Evolutionary conservation across 2,329 filamentous ascomycete species (phyloP), one percentile per base, ranked within the genome.

Genomic region (Microcyclospora pomicola): DNA sequence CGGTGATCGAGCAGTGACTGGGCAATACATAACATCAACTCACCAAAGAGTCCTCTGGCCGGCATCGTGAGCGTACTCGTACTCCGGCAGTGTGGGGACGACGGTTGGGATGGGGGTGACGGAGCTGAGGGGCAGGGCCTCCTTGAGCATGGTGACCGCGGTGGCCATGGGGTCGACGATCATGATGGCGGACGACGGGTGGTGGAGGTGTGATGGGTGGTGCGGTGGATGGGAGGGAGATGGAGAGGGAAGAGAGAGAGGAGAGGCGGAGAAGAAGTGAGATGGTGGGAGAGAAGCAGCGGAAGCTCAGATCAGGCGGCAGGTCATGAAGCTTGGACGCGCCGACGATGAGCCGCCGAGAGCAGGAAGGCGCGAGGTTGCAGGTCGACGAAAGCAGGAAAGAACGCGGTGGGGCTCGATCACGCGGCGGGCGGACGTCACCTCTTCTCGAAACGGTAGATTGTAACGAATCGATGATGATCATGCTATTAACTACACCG

Each of bases 31-130:
- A 13, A 33, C 27, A 19, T 13, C 27, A 37, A 53, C 58, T 48
- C 49, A 61, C 59, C 59, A 69, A 38, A 69, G 63, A 32, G 66
- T 65, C 50, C 59, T 58, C 46, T 59, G 59, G 49, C 66, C 65
- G 42, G 55, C 52, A 40, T 66, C 56, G 38, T 51, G 51, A 44
- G 55, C 60, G 40, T 55, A 48, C 53, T 69, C 58, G 49, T 60
- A 58, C 41, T 62, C 59, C 29, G 58, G 56, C 24, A 64, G 63
- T 15, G 44, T 35, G 38, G 65, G 64, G 31, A 63, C 33, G 33
- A 68, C 58, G 19, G 64, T 59, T 15, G 66, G 66, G 15, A 68
- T 51, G 16, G 57, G 50, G 32, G 54, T 43, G 31, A 59, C 48
- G 37, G 42, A 45, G 39, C 33, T 37, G 24, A 39, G 39, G 16